Conservation (phyloP, 1,139 yeast genomes). For the Saccharomyces hybrid region DNA sequence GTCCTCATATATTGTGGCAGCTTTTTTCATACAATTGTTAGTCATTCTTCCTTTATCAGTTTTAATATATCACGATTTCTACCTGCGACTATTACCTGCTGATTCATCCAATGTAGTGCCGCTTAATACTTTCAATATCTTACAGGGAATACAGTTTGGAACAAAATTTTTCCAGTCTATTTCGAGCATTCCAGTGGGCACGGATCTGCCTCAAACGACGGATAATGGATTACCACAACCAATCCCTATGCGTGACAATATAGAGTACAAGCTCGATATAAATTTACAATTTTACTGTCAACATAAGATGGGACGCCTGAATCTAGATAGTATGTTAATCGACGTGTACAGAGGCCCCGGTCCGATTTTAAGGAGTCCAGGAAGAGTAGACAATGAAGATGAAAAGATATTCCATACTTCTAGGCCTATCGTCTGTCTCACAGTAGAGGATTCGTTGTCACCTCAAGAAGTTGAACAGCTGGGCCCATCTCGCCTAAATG, state of each 20-base stretch:
- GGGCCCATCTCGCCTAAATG: background rate
- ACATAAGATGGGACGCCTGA: background rate
- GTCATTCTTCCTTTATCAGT: constrained; percentile 25
- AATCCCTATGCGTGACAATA: constrained; percentile 18
- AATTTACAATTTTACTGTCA: constrained; percentile 20
- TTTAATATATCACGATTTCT: constrained; percentile 27
- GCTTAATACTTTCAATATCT: constrained; percentile 9
- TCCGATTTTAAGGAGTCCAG: background rate
- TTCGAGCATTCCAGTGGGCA: constrained; percentile 11
- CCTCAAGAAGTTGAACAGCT: background rate
- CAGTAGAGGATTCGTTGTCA: background rate
- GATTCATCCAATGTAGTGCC: constrained; percentile 23
- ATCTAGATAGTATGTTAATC: background rate
- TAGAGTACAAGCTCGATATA: constrained; percentile 22
- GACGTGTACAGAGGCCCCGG: background rate
- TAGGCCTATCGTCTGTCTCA: background rate
- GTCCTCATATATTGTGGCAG: constrained; percentile 16
- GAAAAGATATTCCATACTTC: background rate
- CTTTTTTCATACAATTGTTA: constrained; percentile 19
- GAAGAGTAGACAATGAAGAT: background rate
- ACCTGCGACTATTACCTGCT: constrained; percentile 22
- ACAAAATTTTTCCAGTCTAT: constrained; percentile 10
- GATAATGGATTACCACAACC: constrained; percentile 21
- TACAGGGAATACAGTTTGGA: background rate
- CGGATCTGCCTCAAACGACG: constrained; percentile 12